A percentile compares a stretch with the other conserved stretches of the same genome.
Evolutionary conservation across 441 rosid species (phyloP).

Genomic region (Oxalis stricta): DNA sequence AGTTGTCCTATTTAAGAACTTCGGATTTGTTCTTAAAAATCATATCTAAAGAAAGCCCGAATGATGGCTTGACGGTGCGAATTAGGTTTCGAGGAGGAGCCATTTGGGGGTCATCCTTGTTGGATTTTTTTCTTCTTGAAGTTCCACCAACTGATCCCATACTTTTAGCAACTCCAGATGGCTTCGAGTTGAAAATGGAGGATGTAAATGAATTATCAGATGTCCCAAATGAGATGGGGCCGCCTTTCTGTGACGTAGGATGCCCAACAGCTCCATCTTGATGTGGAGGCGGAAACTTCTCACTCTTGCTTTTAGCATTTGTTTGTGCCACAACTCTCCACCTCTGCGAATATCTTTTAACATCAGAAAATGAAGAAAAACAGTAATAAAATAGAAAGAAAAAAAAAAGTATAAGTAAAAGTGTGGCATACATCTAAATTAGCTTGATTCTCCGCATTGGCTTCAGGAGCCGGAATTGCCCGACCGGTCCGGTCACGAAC

Average conservation of each 20-base stretch:
- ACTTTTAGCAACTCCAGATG: constrained; percentile 26
- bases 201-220: constrained; percentile 30
- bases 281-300: constrained; percentile 96
- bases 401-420: constrained; percentile 1
- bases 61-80: constrained; percentile 28
- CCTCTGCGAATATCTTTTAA: constrained; percentile 29
- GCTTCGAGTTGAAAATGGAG: constrained; percentile 20
- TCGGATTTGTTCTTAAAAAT: constrained; percentile 50
- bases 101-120: constrained; percentile 31
- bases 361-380: neutral
- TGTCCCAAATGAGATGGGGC: constrained; percentile 29
- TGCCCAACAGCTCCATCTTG: constrained; percentile 80
- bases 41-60: constrained; percentile 37
- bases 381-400: neutral
- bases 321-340: constrained; percentile 49
- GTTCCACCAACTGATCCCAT: constrained; percentile 22
- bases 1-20: no score
- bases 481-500: constrained; percentile 50
- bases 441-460: constrained; percentile 79
- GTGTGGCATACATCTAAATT: constrained; percentile 47
- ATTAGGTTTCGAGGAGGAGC: constrained; percentile 36
- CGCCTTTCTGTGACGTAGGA: constrained; percentile 29
- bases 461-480: constrained; percentile 83
- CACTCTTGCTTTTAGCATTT: constrained; percentile 74
- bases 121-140: constrained; percentile 30